A percentile compares a stretch with the other conserved stretches of the same genome.
phyloP scores from a whole-genome alignment of 2,329 filamentous ascomycete genomes.

The Fusarium humuli region DNA sequence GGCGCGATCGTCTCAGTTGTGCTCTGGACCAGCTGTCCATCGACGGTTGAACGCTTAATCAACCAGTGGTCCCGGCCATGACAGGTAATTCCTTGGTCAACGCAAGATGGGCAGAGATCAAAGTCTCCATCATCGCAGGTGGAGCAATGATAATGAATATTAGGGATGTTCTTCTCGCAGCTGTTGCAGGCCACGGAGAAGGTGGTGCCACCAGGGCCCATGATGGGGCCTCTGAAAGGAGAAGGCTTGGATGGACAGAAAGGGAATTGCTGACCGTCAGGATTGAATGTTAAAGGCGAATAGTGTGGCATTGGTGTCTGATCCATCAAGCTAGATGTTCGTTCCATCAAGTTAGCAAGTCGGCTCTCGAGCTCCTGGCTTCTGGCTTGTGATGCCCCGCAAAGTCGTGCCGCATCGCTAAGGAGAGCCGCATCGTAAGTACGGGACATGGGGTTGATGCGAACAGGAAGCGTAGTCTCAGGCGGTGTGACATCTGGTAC shows the following conservation, averaged over 20 bases:
- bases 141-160: conserved; percentile 93
- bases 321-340: conserved; percentile 41
- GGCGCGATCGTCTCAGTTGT: conserved; percentile 83
- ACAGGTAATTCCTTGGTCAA: conserved; percentile 81
- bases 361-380: conserved; percentile 47
- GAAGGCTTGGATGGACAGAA: conserved; percentile 16
- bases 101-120: conserved; percentile 86
- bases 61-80: conserved; percentile 87
- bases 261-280: conserved; percentile 6
- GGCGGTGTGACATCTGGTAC: conserved; percentile 30
- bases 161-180: conserved; percentile 81
- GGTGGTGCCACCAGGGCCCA: conserved; percentile 36
- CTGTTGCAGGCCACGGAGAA: conserved; percentile 96
- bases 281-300: not conserved
- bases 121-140: conserved; percentile 95
- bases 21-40: conserved; percentile 85
- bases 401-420: conserved; percentile 45
- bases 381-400: conserved; percentile 38
- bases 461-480: conserved; percentile 42
- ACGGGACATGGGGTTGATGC: conserved; percentile 42
- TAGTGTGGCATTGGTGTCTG: conserved; percentile 31
- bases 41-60: conserved; percentile 86
- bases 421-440: conserved; percentile 45
- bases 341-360: conserved; percentile 45
- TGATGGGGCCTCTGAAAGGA: conserved; percentile 1